These are phyloP conservation scores for Cryptosporidium felis DNA, from an alignment of 169 alveolate genomes.

Conservation along the genomic window DNA sequence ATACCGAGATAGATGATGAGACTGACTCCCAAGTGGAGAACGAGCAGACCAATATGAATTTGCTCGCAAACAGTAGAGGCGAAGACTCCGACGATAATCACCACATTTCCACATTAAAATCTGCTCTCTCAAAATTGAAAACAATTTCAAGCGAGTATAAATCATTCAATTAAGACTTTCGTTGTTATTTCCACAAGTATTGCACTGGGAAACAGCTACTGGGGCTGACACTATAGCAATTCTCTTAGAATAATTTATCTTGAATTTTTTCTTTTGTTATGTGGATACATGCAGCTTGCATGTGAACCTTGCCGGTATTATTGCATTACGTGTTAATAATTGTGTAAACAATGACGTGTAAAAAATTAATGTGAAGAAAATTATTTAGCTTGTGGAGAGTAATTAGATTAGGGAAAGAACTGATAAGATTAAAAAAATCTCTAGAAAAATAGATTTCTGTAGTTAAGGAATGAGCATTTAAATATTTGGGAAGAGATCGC, in stretches of 20 bases:
- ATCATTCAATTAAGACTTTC: not conserved
- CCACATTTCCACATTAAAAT: slow-evolving; percentile 2
- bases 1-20: not conserved
- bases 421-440: no score
- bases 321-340: slow-evolving; percentile 11
- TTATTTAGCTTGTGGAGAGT: no score
- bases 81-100: slow-evolving; percentile 8
- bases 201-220: no score
- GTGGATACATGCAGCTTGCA: slow-evolving; percentile 35
- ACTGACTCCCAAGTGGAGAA: not conserved
- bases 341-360: slow-evolving; percentile 22
- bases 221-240: no score
- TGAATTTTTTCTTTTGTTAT: not conserved
- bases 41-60: not conserved
- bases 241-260: no score
- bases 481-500: slow-evolving; percentile 46
- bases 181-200: not conserved
- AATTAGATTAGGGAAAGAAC: no score
- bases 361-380: not conserved
- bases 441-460: no score
- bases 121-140: slow-evolving; percentile 44
- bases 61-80: not conserved
- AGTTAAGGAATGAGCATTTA: slow-evolving; percentile 18
- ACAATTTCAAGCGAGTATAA: slow-evolving; percentile 29
- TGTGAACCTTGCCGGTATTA: slow-evolving; percentile 6